Percentiles rank a stretch among this genome's conserved stretches.
Conservation (phyloP, 495 filamentous ascomycete genomes). For the Letharia lupina region DNA sequence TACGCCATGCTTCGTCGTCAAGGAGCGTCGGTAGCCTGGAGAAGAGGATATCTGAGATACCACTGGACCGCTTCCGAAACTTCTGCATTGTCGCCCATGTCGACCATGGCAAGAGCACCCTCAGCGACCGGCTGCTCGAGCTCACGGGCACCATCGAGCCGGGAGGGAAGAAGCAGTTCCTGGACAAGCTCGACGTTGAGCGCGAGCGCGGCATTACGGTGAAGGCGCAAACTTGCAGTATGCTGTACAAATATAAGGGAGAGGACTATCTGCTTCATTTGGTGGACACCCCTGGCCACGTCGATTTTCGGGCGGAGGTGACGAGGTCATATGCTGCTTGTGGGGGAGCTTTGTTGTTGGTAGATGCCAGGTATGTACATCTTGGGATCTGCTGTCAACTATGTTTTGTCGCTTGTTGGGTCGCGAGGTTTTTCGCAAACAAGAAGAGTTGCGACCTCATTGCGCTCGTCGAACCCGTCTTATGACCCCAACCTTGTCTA, state of each 20-base stretch:
- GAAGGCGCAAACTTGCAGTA: slow-evolving; percentile 96
- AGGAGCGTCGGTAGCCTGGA: slow-evolving; percentile 55
- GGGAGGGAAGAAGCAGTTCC: slow-evolving; percentile 85
- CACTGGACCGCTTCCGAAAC: slow-evolving; percentile 86
- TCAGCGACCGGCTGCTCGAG: slow-evolving; percentile 86
- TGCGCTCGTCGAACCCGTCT: background rate
- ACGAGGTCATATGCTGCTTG: slow-evolving; percentile 91
- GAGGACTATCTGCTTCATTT: slow-evolving; percentile 89
- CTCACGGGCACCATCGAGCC: slow-evolving; percentile 86
- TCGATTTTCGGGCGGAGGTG: slow-evolving; percentile 95
- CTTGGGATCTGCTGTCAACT: background rate
- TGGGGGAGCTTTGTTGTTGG: slow-evolving; percentile 83
- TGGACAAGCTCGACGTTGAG: slow-evolving; percentile 96
- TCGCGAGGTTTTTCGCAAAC: background rate
- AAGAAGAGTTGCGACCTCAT: background rate
- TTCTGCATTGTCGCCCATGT: slow-evolving; percentile 98
- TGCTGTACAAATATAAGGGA: slow-evolving; percentile 83
- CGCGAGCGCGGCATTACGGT: slow-evolving; percentile 94
- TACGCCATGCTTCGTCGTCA: slow-evolving; percentile 32
- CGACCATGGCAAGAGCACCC: slow-evolving; percentile 95
- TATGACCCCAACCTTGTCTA: background rate
- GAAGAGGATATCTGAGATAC: slow-evolving; percentile 73
- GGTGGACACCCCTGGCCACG: slow-evolving; percentile 94
- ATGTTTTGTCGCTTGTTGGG: slow-evolving; percentile 33
- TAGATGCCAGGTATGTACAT: slow-evolving; percentile 53